A percentile compares a stretch with the other conserved stretches of the same genome.
These are phyloP conservation scores for Phaffia rhodozyma DNA, from an alignment of 1,284 basidiomycete species.

Conservation along the genomic window DNA sequence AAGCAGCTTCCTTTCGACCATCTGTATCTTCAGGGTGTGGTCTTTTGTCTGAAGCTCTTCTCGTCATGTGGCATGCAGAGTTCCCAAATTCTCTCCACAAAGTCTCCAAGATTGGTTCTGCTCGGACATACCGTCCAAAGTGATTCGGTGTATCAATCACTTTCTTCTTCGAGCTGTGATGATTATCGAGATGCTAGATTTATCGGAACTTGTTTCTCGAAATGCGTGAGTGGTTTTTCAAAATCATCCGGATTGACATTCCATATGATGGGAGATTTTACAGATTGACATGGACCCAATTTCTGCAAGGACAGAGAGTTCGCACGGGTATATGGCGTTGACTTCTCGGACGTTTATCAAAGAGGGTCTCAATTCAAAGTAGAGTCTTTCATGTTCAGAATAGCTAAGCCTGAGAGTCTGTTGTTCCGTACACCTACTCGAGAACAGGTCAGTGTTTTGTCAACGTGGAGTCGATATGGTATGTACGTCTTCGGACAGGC, in stretches of 20 bases:
- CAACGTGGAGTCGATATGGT: not conserved
- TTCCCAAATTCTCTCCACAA: constrained; percentile 58
- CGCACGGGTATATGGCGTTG: constrained; percentile 89
- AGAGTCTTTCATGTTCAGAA: constrained; percentile 93
- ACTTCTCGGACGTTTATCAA: constrained; percentile 89
- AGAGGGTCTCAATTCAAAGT: constrained; percentile 97
- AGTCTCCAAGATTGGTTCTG: constrained; percentile 64
- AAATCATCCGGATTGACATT: not conserved
- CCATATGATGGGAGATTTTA: not conserved
- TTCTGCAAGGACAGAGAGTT: constrained; percentile 56
- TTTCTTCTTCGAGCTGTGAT: constrained; percentile 51
- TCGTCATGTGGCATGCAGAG: constrained; percentile 36
- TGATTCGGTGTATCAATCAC: constrained; percentile 49
- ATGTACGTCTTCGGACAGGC: not conserved
- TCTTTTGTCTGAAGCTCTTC: not conserved
- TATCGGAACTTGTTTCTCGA: constrained; percentile 69
- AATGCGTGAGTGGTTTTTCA: constrained; percentile 52
- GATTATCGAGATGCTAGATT: constrained; percentile 64
- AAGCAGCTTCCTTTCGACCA: constrained; percentile 16
- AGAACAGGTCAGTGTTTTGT: constrained; percentile 49
- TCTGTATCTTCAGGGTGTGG: not conserved
- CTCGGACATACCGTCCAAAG: constrained; percentile 47
- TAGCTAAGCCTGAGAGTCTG: constrained; percentile 93
- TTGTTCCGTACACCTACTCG: constrained; percentile 76
- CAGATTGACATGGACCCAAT: not conserved